Percentiles rank a stretch among this genome's conserved stretches.
Conservation (phyloP, 2,329 filamentous ascomycete genomes). For the Shiraia bambusicola region DNA sequence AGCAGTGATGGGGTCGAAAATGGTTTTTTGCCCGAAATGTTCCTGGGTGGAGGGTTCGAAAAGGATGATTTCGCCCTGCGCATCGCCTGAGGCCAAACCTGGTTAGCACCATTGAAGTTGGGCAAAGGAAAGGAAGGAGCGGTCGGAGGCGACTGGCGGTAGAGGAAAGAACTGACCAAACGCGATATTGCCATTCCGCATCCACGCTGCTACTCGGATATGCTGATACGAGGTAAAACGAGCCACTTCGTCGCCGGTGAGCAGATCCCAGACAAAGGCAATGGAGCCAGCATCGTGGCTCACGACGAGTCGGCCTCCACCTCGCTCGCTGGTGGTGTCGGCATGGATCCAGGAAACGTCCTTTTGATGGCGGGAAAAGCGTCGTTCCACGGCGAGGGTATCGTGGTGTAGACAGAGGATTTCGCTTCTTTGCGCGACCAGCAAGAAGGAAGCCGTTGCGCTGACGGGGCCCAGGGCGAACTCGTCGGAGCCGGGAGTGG, state of each 20-base stretch:
- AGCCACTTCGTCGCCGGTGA: conserved; percentile 86
- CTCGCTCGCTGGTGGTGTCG: conserved; percentile 86
- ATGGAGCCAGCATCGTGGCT: conserved; percentile 91
- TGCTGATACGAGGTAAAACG: conserved; percentile 92
- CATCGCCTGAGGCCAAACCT: conserved; percentile 66
- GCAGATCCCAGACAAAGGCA: conserved; percentile 94
- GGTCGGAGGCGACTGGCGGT: too few species aligned
- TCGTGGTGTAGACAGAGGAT: conserved; percentile 92
- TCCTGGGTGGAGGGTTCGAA: conserved; percentile 94
- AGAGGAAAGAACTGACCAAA: conserved; percentile 69
- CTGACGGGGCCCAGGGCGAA: conserved; percentile 79
- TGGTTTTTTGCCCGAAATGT: conserved; percentile 85
- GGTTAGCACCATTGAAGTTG: conserved; percentile 10
- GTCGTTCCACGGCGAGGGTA: conserved; percentile 81
- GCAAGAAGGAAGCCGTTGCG: conserved; percentile 84
- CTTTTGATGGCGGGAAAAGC: conserved; percentile 80
- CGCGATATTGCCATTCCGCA: conserved; percentile 94
- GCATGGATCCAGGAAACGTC: conserved; percentile 82
- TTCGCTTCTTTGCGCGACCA: conserved; percentile 80
- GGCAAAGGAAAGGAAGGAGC: too few species aligned
- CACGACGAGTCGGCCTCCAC: conserved; percentile 81
- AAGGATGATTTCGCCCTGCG: conserved; percentile 87
- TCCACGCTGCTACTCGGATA: conserved; percentile 84
- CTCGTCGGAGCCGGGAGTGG: conserved; percentile 50
- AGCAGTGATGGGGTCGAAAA: conserved; percentile 94